Evolutionary conservation across 495 filamentous ascomycete genomes (phyloP).

Genomic region (Podospora appendiculata): DNA sequence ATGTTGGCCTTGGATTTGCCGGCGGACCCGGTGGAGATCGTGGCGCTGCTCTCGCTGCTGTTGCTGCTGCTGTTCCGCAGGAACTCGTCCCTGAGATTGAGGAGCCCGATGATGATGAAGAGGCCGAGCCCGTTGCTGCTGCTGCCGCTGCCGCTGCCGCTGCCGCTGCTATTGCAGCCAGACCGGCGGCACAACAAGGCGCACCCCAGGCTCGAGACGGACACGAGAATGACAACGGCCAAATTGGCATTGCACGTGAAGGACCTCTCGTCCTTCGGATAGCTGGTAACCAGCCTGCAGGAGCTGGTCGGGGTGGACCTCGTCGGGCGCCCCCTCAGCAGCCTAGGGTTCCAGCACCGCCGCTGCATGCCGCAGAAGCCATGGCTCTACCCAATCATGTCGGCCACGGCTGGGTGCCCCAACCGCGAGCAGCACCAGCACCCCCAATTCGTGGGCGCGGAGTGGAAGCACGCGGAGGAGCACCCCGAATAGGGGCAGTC

Average conservation of each 20-base stretch:
- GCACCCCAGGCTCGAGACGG: no score
- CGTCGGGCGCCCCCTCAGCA: not conserved
- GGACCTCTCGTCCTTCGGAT: not conserved
- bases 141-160: no score
- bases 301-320: not conserved
- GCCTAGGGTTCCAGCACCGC: not conserved
- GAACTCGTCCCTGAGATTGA: not conserved
- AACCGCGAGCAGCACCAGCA: no score
- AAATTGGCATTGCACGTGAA: not conserved
- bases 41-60: not conserved
- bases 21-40: conserved; percentile 24
- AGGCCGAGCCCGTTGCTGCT: not conserved
- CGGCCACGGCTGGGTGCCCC: no score
- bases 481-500: not conserved
- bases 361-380: not conserved
- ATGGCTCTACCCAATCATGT: no score
- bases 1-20: conserved; percentile 45
- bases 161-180: not conserved
- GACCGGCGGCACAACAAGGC: not conserved
- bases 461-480: not conserved
- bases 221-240: not conserved
- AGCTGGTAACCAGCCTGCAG: not conserved
- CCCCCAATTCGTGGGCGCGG: not conserved
- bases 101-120: conserved; percentile 28
- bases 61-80: not conserved